Percentiles rank a stretch among this genome's conserved stretches.
Evolutionary conservation across 2,329 filamentous ascomycete species (phyloP).

Genomic region (Fonsecaea pedrosoi): DNA sequence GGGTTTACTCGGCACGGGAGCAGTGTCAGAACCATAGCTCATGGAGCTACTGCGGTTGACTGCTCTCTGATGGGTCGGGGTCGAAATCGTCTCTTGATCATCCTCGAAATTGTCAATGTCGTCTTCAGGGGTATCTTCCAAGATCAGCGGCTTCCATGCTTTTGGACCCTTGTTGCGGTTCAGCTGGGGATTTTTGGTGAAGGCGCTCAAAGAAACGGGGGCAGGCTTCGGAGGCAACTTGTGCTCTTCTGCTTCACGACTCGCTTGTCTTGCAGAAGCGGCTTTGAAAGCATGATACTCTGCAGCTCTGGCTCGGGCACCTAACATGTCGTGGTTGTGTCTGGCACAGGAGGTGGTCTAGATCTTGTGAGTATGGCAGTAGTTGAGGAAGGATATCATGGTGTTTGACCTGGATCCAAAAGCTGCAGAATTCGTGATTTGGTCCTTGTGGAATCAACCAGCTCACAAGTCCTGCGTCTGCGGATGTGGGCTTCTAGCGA

Average conservation of each 20-base stretch:
- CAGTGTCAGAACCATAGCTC: slow-evolving; percentile 7
- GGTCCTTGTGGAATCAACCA: slow-evolving; percentile 1
- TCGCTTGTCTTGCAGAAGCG: slow-evolving; percentile 39
- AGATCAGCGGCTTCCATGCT: slow-evolving; percentile 37
- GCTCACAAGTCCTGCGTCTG: neutral
- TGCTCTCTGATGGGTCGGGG: slow-evolving; percentile 19
- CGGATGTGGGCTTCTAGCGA: neutral
- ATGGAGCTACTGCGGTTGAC: slow-evolving; percentile 8
- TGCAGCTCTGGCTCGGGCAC: slow-evolving; percentile 39
- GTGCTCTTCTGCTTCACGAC: slow-evolving; percentile 38
- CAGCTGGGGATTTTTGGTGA: slow-evolving; percentile 33
- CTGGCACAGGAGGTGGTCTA: slow-evolving; percentile 5
- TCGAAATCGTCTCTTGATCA: slow-evolving; percentile 6
- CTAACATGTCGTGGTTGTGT: slow-evolving; percentile 33
- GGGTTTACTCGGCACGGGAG: slow-evolving; percentile 17
- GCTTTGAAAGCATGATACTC: slow-evolving; percentile 39
- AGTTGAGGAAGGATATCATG: neutral
- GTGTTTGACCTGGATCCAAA: slow-evolving; percentile 18
- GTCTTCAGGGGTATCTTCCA: slow-evolving; percentile 33
- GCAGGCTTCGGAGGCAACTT: slow-evolving; percentile 36
- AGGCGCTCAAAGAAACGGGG: slow-evolving; percentile 39
- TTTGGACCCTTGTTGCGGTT: slow-evolving; percentile 41
- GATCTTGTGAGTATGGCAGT: slow-evolving; percentile 5
- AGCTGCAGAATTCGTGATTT: slow-evolving; percentile 1
- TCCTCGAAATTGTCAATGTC: slow-evolving; percentile 19